Evolutionary conservation across 495 filamentous ascomycete species (phyloP), one percentile per base, ranked within the genome.

Genomic region (Hypoxylon crocopeplum): DNA sequence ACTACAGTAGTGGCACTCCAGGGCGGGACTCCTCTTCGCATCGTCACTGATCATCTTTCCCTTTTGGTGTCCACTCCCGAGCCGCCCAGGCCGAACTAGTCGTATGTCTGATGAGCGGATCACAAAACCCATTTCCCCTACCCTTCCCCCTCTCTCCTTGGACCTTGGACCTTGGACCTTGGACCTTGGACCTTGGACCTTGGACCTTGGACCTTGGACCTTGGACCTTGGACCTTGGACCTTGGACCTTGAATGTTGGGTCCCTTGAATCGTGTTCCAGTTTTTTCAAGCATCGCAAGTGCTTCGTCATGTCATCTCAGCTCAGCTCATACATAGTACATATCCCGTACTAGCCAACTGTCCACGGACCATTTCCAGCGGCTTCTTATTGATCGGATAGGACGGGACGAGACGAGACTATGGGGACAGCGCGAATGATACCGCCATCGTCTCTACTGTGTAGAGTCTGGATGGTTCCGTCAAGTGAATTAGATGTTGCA

Each of bases 101-200:
- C 61, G 55, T 64, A 59, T 59, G 61, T 64, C 61, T 64, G 55
- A 49, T 59, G 60, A 56, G 46, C 61, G 50, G 61, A 64, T 59
- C 61, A 59, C 55, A 55, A 59, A 59, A 39, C 55, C 17, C 40
- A 25, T 27, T 27, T 39, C 38, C 48, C 60, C 37, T 54, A 48
- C 49, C 54, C 60, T 33, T 46, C 60, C 38, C 46, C 45, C 50
- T 42, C 53, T 27, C 41, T 36, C n/a, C n/a, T n/a, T n/a, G n/a
- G n/a, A n/a, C n/a, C n/a, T n/a, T n/a, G n/a, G n/a, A n/a, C n/a
- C n/a, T n/a, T n/a, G n/a, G n/a, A n/a, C n/a, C n/a, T n/a, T n/a
- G n/a, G n/a, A n/a, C n/a, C n/a, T n/a, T n/a, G n/a, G n/a, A n/a
- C n/a, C n/a, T n/a, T n/a, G n/a, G n/a, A n/a, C n/a, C n/a, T n/a